phyloP scores from a whole-genome alignment of 1,284 basidiomycete genomes.

The Mycena sp. region DNA sequence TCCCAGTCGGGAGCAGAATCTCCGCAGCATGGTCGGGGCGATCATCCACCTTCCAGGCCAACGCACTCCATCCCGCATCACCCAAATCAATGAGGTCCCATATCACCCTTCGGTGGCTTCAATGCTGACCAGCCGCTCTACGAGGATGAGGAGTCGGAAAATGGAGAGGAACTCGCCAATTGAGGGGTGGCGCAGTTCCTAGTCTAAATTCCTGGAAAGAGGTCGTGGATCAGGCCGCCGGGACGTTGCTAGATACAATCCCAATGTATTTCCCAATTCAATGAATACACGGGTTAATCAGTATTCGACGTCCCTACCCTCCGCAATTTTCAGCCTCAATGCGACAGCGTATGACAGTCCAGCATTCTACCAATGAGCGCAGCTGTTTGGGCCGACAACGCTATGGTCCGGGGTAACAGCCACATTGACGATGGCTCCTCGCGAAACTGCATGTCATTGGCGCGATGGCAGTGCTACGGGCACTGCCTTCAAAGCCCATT shows the following conservation, averaged over 20 bases:
- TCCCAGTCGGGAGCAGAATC: neutral
- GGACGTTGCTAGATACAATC: neutral
- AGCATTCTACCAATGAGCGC: too few relatives aligned
- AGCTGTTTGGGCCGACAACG: too few relatives aligned
- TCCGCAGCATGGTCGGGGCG: neutral
- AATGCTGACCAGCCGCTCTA: neutral
- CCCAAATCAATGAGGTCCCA: neutral
- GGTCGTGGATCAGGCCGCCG: neutral
- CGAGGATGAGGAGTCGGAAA: conserved; percentile 2
- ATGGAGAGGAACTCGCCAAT: conserved; percentile 5
- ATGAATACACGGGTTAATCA: neutral
- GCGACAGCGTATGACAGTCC: too few relatives aligned
- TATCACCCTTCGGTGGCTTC: too few relatives aligned
- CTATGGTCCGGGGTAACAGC: too few relatives aligned
- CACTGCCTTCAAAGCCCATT: too few relatives aligned
- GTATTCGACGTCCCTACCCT: neutral
- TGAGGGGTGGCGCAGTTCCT: conserved; percentile 3
- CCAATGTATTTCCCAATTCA: neutral
- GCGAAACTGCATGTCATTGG: too few relatives aligned
- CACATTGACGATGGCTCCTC: too few relatives aligned
- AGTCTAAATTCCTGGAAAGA: neutral
- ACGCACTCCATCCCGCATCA: neutral
- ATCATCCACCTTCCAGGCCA: neutral
- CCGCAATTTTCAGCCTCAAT: too few relatives aligned
- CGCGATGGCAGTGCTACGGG: too few relatives aligned